Evolutionary conservation across 1,284 basidiomycete genomes (phyloP).

Genomic region (Sporisorium sorghi): DNA sequence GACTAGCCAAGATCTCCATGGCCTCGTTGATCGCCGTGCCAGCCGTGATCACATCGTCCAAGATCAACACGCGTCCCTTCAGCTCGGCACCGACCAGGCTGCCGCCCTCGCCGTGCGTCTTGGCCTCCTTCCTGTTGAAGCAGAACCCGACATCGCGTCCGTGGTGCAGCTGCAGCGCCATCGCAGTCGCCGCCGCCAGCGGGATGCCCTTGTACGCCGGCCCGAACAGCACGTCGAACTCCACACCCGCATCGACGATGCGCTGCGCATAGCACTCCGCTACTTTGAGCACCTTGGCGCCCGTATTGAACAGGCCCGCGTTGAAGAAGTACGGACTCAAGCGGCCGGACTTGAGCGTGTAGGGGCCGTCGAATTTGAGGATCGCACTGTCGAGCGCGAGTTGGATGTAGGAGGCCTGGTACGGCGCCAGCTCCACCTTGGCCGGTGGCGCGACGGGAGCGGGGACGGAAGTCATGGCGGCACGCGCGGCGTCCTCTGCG

Average conservation of each 20-base stretch:
- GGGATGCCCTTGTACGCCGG: slow-evolving; percentile 99
- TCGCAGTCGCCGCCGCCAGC: slow-evolving; percentile 86
- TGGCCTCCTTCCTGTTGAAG: slow-evolving; percentile 95
- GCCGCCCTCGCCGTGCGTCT: slow-evolving; percentile 97
- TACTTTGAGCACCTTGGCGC: slow-evolving; percentile 81
- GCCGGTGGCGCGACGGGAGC: slow-evolving; percentile 16
- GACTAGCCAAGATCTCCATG: slow-evolving; percentile 59
- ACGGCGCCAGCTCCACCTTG: slow-evolving; percentile 53
- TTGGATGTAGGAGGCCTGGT: slow-evolving; percentile 66
- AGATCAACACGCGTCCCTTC: slow-evolving; percentile 78
- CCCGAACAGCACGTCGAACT: slow-evolving; percentile 91
- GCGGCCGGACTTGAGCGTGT: slow-evolving; percentile 83
- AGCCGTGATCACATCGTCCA: slow-evolving; percentile 97
- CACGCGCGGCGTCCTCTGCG: slow-evolving; percentile 42
- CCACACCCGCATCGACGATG: slow-evolving; percentile 73
- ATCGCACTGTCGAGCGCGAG: slow-evolving; percentile 61
- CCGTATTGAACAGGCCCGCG: slow-evolving; percentile 83
- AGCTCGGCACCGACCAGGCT: slow-evolving; percentile 87
- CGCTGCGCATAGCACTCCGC: slow-evolving; percentile 85
- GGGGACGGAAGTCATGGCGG: slow-evolving; percentile 19
- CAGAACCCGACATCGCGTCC: slow-evolving; percentile 81
- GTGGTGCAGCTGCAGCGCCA: slow-evolving; percentile 78
- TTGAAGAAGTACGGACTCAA: slow-evolving; percentile 97
- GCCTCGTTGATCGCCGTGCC: slow-evolving; percentile 73
- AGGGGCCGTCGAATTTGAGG: slow-evolving; percentile 67